Evolutionary conservation across 257 asterid species (phyloP).

Genomic region (Ilex aquifolium): DNA sequence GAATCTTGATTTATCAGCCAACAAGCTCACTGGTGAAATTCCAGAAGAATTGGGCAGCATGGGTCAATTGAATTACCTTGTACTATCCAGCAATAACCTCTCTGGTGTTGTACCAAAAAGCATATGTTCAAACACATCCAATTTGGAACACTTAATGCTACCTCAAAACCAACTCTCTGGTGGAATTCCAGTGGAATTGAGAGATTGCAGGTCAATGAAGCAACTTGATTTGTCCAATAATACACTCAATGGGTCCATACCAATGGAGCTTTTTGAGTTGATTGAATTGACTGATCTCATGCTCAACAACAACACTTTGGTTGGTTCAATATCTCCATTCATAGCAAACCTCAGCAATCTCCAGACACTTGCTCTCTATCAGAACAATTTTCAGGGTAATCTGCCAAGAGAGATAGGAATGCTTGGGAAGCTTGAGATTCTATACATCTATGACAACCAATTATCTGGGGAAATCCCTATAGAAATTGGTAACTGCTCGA

Average conservation of each 20-base stretch:
- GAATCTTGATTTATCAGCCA: conserved; percentile 64
- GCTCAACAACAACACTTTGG: conserved; percentile 72
- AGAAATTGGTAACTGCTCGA: conserved; percentile 25
- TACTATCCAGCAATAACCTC: conserved; percentile 59
- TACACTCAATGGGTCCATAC: conserved; percentile 59
- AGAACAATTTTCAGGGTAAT: conserved; percentile 45
- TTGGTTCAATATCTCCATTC: conserved; percentile 55
- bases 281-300: conserved; percentile 54
- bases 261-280: conserved; percentile 61
- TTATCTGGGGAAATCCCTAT: too few species aligned
- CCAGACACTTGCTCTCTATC: conserved; percentile 18
- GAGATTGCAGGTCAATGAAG: conserved; percentile 44
- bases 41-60: conserved; percentile 56
- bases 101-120: conserved; percentile 50
- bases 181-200: conserved; percentile 47
- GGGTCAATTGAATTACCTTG: conserved; percentile 46
- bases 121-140: conserved; percentile 57
- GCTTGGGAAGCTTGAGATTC: conserved; percentile 60
- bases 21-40: conserved; percentile 56
- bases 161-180: conserved; percentile 60
- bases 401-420: conserved; percentile 71
- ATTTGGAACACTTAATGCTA: conserved; percentile 51
- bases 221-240: conserved; percentile 85
- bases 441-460: conserved; percentile 21
- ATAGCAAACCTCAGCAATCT: conserved; percentile 61